phyloP scores from a whole-genome alignment of 306 rosid genomes.

The Quercus suber region DNA sequence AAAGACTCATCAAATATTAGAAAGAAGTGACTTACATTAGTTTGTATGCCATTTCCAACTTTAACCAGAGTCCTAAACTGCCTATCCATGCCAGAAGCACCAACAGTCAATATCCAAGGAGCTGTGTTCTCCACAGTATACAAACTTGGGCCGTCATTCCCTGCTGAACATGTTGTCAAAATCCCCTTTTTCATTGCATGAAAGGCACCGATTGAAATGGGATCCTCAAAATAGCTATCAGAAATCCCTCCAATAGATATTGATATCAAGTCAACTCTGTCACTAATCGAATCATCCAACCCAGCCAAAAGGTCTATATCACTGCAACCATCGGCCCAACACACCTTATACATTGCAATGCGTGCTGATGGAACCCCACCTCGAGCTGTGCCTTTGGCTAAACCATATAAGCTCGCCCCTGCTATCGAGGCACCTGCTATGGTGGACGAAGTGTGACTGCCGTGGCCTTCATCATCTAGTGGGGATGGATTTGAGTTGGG shows the following conservation, averaged over 20 bases:
- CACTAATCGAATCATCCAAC: constrained; percentile 74
- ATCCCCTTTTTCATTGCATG: constrained; percentile 61
- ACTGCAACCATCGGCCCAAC: constrained; percentile 59
- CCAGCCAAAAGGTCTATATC: constrained; percentile 71
- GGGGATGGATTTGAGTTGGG: constrained; percentile 18
- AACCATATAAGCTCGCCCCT: constrained; percentile 53
- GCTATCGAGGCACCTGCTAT: constrained; percentile 47
- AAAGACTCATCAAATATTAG: too few species aligned
- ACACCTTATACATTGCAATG: constrained; percentile 30
- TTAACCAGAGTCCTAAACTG: too few species aligned
- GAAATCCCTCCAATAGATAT: constrained; percentile 54
- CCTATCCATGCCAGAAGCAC: too few species aligned
- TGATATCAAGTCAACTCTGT: constrained; percentile 68
- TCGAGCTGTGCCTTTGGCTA: constrained; percentile 69
- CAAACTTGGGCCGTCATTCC: constrained; percentile 47
- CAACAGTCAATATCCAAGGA: constrained; percentile 66
- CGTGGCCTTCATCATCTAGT: constrained; percentile 63
- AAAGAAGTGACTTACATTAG: constrained; percentile 30
- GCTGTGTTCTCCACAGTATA: constrained; percentile 52
- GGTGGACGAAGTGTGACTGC: constrained; percentile 11
- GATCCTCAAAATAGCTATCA: not conserved
- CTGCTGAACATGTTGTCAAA: constrained; percentile 64
- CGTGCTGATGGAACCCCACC: constrained; percentile 20
- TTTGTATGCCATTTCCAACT: too few species aligned
- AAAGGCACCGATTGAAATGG: constrained; percentile 1